Evolutionary conservation across 176 grass and related monocot species (phyloP), one percentile per base, ranked within the genome.

Genomic region (Panicum miliaceum): DNA sequence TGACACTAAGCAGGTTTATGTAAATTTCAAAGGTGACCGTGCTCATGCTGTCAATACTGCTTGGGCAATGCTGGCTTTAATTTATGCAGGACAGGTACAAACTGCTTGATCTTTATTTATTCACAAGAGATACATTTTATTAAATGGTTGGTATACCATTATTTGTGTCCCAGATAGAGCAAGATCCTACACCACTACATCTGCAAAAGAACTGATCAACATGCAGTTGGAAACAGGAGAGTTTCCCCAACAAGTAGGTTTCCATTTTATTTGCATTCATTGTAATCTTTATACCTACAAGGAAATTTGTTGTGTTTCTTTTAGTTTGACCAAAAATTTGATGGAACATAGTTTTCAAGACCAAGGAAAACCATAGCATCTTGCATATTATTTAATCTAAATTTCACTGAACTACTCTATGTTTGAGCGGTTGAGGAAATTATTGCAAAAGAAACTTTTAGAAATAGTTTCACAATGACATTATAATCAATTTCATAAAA

Each of bases 1-100:
- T n/a, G n/a, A n/a, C 54, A 19, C 54, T 57, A 57, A n/a, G 8
- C 20, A 57, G 54, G 54, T 57, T 29, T 95, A 95, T 76, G 75
- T 84, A 37, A 92, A 90, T 75, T 29, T 95, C 18, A 47, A 95
- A 81, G 93, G 90, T 51, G 87, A 74, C 19, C 71, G 50, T 67
- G 51, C 54, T 57, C 54, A 57, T 57, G 54, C 20, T 9, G 54
- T 57, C 1, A 57, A 57, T 57, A 57, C 54, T 9, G 54, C 20
- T 57, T 52, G 50, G 50, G 50, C 50, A 52, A 52, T 52, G 50
- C 50, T 91, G 35, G 61, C 92, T 50, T 87, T 92, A 64, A 90
- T 92, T 84, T 78, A 72, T 82, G 76, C 81, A 48, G 87, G 87
- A 51, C 92, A 92, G 82, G 90, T 86, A 68, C 46, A 50, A 45